Conservation (phyloP, 192 early-diverging fungal genomes). For the Coemansia sp. region DNA sequence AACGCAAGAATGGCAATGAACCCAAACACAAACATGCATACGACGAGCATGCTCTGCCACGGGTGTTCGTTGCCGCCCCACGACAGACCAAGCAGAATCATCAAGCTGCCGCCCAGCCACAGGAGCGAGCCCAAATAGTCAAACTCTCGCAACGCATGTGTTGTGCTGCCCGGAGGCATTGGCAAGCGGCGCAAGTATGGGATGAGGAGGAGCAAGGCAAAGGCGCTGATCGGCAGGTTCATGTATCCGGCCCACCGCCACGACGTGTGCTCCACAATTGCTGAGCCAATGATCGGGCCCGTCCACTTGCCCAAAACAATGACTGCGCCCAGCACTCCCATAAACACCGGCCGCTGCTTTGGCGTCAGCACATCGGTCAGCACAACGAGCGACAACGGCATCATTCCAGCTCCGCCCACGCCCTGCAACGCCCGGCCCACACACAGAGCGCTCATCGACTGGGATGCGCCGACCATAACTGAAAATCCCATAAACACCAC, state of each 20-base stretch:
- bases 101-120: slow-evolving; percentile 54
- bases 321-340: slow-evolving; percentile 64
- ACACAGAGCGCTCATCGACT: slow-evolving; percentile 57
- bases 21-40: slow-evolving; percentile 53
- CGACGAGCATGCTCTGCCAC: slow-evolving; percentile 56
- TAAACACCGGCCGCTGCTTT: slow-evolving; percentile 68
- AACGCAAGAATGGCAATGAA: slow-evolving; percentile 48
- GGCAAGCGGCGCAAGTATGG: slow-evolving; percentile 62
- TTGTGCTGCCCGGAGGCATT: slow-evolving; percentile 27
- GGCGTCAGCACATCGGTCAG: slow-evolving; percentile 71
- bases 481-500: slow-evolving; percentile 54
- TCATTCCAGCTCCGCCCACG: slow-evolving; percentile 67
- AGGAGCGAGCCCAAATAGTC: slow-evolving; percentile 60
- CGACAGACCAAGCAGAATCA: slow-evolving; percentile 58
- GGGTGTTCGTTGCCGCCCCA: slow-evolving; percentile 62
- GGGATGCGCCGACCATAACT: slow-evolving; percentile 44
- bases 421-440: slow-evolving; percentile 71
- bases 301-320: slow-evolving; percentile 63
- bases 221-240: slow-evolving; percentile 69
- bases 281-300: slow-evolving; percentile 70
- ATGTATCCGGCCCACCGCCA: slow-evolving; percentile 80
- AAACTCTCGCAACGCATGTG: slow-evolving; percentile 51
- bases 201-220: slow-evolving; percentile 54
- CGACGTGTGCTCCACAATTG: slow-evolving; percentile 58
- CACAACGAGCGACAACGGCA: slow-evolving; percentile 69